These are phyloP conservation scores for Fraxinus nigra DNA, from an alignment of 305 asterid genomes.

Conservation along the genomic window DNA sequence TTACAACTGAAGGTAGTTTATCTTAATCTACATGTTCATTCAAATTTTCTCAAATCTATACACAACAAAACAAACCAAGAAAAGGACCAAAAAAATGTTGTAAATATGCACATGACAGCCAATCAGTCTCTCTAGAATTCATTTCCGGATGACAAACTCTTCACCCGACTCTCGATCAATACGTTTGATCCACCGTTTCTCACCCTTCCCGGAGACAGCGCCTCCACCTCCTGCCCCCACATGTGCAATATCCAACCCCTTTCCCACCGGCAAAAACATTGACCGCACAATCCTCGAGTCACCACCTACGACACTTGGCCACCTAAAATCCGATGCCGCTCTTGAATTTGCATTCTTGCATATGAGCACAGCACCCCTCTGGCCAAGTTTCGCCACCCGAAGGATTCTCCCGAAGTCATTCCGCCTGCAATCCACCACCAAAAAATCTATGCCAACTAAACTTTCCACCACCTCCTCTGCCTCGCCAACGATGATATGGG, in stretches of 20 bases:
- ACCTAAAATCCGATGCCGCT: constrained; percentile 49
- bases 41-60: neutral
- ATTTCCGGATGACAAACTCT: constrained; percentile 54
- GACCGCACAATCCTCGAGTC: constrained; percentile 64
- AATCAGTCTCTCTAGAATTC: neutral
- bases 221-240: constrained; percentile 55
- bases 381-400: constrained; percentile 46
- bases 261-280: constrained; percentile 80
- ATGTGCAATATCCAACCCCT: constrained; percentile 75
- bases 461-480: constrained; percentile 54
- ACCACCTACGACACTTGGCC: constrained; percentile 57
- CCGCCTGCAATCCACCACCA: constrained; percentile 64
- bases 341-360: constrained; percentile 71
- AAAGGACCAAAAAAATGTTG: neutral
- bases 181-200: constrained; percentile 62
- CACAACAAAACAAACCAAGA: neutral
- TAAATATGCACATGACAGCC: neutral
- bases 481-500: constrained; percentile 50
- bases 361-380: constrained; percentile 75
- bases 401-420: constrained; percentile 46
- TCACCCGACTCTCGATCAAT: constrained; percentile 63
- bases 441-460: constrained; percentile 62
- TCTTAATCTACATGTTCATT: neutral
- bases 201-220: constrained; percentile 19
- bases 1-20: neutral